Conservation (phyloP, 108 stramenopile species). For the Seminavis robusta region DNA sequence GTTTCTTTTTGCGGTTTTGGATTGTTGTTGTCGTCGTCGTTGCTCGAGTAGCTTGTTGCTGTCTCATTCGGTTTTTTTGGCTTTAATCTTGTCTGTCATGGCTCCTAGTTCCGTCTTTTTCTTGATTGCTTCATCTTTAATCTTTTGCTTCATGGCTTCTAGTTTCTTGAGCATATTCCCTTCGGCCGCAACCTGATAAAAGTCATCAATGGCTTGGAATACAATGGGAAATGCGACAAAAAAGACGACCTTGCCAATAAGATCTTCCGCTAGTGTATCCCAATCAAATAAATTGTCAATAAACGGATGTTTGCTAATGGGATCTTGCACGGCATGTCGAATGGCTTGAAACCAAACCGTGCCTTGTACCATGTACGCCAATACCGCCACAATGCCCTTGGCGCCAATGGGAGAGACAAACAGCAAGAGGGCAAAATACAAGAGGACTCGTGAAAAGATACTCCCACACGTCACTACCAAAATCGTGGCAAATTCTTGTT, state of each 20-base stretch:
- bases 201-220: conserved; percentile 34
- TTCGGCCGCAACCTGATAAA: conserved; percentile 2
- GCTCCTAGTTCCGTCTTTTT: background rate
- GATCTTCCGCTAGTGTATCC: conserved; percentile 14
- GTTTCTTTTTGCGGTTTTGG: too few relatives aligned
- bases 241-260: conserved; percentile 18
- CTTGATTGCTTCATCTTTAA: background rate
- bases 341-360: background rate
- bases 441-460: conserved; percentile 30
- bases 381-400: background rate
- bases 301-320: conserved; percentile 2
- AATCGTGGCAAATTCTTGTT: conserved; percentile 39
- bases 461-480: conserved; percentile 35
- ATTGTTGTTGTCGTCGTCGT: too few relatives aligned
- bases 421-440: conserved; percentile 38
- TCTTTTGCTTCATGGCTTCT: background rate
- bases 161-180: background rate
- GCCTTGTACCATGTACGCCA: conserved; percentile 7
- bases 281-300: conserved; percentile 16
- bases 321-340: background rate
- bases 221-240: conserved; percentile 28
- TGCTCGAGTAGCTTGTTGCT: too few relatives aligned
- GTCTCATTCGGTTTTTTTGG: background rate
- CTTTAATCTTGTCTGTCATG: background rate
- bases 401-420: conserved; percentile 38